These are phyloP conservation scores for Metschnikowia corniflorae DNA, from an alignment of 805 yeast species.

Conservation along the genomic window DNA sequence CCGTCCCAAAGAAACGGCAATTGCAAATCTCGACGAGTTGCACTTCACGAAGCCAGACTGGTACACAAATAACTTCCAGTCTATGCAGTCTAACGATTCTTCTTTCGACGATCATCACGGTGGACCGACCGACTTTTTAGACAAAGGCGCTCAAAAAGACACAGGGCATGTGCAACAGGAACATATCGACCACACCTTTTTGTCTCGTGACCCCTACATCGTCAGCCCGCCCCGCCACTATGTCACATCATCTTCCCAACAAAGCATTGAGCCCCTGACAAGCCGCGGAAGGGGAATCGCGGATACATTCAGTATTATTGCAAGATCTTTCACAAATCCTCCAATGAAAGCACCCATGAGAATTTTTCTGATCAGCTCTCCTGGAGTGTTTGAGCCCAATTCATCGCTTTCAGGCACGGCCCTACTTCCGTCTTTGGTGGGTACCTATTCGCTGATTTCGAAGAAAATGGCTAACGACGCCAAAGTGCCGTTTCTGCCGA, in stretches of 20 bases:
- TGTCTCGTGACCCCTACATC: constrained; percentile 12
- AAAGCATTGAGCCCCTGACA: background rate
- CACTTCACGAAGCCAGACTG: constrained; percentile 38
- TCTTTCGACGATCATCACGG: constrained; percentile 6
- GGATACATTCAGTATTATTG: constrained; percentile 19
- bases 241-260: constrained; percentile 14
- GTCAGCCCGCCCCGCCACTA: constrained; percentile 18
- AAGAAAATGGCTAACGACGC: constrained; percentile 34
- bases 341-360: constrained; percentile 11
- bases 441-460: constrained; percentile 35
- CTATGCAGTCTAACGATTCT: background rate
- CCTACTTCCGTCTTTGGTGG: constrained; percentile 39
- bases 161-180: background rate
- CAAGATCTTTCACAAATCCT: constrained; percentile 10
- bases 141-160: background rate
- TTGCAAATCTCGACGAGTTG: background rate
- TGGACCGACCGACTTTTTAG: no score
- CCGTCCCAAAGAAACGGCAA: background rate
- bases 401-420: constrained; percentile 23
- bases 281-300: constrained; percentile 15
- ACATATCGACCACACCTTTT: constrained; percentile 9
- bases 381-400: constrained; percentile 2
- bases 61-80: constrained; percentile 27
- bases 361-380: constrained; percentile 12
- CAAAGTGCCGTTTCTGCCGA: constrained; percentile 40